Evolutionary conservation across 169 alveolate species (phyloP).

Genomic region (Plasmodium vivax): DNA sequence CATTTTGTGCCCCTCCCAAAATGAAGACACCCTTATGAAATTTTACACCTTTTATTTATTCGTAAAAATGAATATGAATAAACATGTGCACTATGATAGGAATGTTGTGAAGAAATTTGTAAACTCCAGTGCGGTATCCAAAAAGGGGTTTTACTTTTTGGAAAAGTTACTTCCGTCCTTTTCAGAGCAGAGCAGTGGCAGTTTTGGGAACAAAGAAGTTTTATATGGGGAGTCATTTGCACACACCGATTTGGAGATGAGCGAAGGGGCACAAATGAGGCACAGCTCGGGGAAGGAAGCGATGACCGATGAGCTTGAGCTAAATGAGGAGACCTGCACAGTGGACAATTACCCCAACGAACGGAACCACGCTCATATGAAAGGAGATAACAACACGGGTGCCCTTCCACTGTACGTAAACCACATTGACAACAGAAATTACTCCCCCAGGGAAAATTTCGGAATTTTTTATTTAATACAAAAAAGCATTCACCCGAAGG

Average conservation of each 20-base stretch:
- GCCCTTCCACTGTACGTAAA: not conserved
- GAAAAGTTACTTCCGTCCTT: constrained; percentile 13
- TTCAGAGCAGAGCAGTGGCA: not conserved
- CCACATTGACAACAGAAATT: constrained; percentile 37
- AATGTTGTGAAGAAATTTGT: constrained; percentile 6
- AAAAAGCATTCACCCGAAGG: constrained; percentile 19
- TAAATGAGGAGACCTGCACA: not conserved
- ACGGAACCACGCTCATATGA: not conserved
- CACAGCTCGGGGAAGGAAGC: not conserved
- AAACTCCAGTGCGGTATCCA: not conserved
- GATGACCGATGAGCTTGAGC: not conserved
- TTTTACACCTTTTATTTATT: constrained; percentile 65
- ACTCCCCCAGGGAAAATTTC: constrained; percentile 32
- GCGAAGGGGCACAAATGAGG: not conserved
- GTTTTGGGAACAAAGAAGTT: not conserved
- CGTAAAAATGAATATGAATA: constrained; percentile 15
- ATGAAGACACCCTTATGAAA: constrained; percentile 51
- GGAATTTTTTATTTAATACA: constrained; percentile 35
- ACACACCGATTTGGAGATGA: not conserved
- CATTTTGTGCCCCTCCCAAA: constrained; percentile 4
- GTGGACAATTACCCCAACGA: not conserved
- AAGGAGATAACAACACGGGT: not conserved
- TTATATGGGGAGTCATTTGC: not conserved
- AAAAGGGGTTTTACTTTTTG: constrained; percentile 27
- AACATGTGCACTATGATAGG: constrained; percentile 9